These are phyloP conservation scores for Boletus insuetus DNA, from an alignment of 768 basidiomycete species.

Conservation along the genomic window DNA sequence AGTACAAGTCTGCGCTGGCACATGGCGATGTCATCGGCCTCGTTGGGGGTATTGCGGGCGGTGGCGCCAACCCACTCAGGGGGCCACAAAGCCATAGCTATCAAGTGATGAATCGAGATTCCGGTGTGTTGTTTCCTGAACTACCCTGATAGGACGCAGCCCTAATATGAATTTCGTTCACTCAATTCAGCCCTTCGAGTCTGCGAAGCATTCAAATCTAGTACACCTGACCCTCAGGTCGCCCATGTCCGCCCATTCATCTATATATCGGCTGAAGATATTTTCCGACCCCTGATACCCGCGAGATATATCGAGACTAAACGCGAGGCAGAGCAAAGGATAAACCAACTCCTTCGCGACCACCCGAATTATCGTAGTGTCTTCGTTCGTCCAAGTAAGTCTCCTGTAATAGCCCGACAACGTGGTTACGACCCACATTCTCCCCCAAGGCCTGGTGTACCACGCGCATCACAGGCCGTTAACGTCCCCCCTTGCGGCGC, in stretches of 20 bases:
- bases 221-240: conserved; percentile 33
- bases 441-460: conserved; percentile 79
- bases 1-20: conserved; percentile 75
- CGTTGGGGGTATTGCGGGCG: conserved; percentile 45
- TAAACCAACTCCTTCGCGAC: conserved; percentile 50
- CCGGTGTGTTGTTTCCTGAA: conserved; percentile 55
- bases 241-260: conserved; percentile 65
- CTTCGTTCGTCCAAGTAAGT: conserved; percentile 87
- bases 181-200: conserved; percentile 60
- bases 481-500: conserved; percentile 77
- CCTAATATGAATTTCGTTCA: conserved; percentile 11
- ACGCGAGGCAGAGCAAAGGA: conserved; percentile 78
- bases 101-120: conserved; percentile 82
- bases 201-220: conserved; percentile 69
- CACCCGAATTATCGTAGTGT: conserved; percentile 59
- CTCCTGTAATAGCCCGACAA: conserved; percentile 6
- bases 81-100: conserved; percentile 51
- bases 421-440: conserved; percentile 10
- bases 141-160: neutral
- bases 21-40: conserved; percentile 55
- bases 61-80: conserved; percentile 58
- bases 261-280: conserved; percentile 87
- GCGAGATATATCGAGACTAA: conserved; percentile 91
- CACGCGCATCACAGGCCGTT: conserved; percentile 93
- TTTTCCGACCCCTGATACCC: conserved; percentile 84